These are phyloP conservation scores for Citrus unshiu DNA, from an alignment of 345 rosid genomes.

Conservation along the genomic window DNA sequence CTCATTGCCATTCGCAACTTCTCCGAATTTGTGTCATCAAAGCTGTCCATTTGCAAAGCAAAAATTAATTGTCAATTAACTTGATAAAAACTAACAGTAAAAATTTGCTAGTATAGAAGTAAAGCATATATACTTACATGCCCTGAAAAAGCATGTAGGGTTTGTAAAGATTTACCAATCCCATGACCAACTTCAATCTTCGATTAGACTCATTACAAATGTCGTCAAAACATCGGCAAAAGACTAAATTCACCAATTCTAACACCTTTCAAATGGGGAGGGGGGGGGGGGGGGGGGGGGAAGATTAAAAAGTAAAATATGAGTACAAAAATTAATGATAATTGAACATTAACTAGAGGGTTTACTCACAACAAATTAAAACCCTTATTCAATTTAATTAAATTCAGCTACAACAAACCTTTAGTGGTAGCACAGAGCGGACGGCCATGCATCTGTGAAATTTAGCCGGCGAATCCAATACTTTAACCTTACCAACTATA, in stretches of 20 bases:
- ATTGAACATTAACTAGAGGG: too few species aligned
- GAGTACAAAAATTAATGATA: too few species aligned
- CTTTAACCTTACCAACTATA: background rate
- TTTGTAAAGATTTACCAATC: conserved; percentile 31
- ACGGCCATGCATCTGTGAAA: too few species aligned
- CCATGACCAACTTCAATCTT: conserved; percentile 28
- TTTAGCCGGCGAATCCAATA: too few species aligned
- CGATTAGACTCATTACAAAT: background rate
- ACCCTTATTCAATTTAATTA: too few species aligned
- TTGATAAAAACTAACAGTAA: too few species aligned
- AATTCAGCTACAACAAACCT: too few species aligned
- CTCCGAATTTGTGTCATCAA: conserved; percentile 33
- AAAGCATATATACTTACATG: background rate
- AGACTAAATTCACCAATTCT: conserved; percentile 13
- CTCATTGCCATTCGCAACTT: conserved; percentile 14
- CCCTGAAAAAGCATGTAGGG: conserved; percentile 32
- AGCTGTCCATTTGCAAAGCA: conserved; percentile 10
- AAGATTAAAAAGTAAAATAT: background rate
- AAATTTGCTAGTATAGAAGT: too few species aligned
- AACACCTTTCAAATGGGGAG: background rate
- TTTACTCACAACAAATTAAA: too few species aligned
- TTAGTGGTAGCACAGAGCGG: too few species aligned
- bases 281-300: too few species aligned
- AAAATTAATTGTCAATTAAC: too few species aligned
- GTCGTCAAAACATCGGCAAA: conserved; percentile 13